phyloP scores from a whole-genome alignment of 2,329 filamentous ascomycete species.

The Aspergillus transmontanensis region DNA sequence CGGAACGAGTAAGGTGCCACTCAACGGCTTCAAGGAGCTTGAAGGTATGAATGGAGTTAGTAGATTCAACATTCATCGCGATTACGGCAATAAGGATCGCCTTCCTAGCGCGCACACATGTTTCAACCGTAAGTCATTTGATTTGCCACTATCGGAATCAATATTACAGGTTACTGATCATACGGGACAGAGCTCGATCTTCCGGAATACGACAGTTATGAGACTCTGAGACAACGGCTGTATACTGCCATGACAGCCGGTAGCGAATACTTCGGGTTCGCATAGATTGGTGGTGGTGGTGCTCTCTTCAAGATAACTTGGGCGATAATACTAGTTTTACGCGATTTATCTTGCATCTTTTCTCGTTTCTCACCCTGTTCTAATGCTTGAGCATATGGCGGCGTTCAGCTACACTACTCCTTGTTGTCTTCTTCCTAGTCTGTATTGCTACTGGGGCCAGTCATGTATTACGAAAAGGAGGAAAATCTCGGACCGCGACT shows the following conservation, averaged over 20 bases:
- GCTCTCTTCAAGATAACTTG: conserved; percentile 11
- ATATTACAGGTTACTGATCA: conserved; percentile 37
- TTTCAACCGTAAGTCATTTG: conserved; percentile 85
- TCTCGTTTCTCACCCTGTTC: conserved; percentile 14
- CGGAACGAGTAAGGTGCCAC: conserved; percentile 94
- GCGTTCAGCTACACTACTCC: conserved; percentile 29
- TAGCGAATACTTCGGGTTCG: conserved; percentile 96
- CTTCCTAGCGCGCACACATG: conserved; percentile 96
- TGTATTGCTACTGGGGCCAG: conserved; percentile 17
- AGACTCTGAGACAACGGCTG: conserved; percentile 80
- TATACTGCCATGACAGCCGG: conserved; percentile 97
- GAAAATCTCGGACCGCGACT: background rate
- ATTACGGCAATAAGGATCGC: conserved; percentile 94
- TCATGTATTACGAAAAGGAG: conserved; percentile 1
- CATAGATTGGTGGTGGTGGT: conserved; percentile 55
- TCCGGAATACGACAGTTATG: conserved; percentile 97
- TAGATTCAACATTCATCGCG: conserved; percentile 97
- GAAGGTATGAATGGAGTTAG: conserved; percentile 99
- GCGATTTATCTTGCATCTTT: conserved; percentile 2
- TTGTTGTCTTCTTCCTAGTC: conserved; percentile 15
- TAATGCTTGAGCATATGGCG: conserved; percentile 38
- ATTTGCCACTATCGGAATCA: background rate
- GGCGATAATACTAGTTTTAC: conserved; percentile 14
- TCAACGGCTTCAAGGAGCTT: conserved; percentile 98
- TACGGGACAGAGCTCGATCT: conserved; percentile 80